Conservation (phyloP, 116 monocot genomes). For the Iris pallida region DNA sequence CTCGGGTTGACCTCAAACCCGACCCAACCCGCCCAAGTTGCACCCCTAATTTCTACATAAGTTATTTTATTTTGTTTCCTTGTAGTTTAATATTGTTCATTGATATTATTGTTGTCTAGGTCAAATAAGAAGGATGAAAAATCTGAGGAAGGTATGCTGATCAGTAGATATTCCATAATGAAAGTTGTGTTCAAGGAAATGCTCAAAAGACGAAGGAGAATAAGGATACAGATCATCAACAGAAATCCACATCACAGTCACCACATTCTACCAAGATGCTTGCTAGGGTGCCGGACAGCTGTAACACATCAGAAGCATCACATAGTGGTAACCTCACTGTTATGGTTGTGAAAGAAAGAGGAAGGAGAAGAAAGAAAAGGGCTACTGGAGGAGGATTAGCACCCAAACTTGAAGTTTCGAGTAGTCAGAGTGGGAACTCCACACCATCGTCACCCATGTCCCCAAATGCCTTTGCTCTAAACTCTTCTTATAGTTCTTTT, state of each 20-base stretch:
- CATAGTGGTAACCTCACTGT: constrained; percentile 42
- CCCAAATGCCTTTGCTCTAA: constrained; percentile 34
- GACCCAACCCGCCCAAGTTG: too few relatives aligned
- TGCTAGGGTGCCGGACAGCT: constrained; percentile 4
- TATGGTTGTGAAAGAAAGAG: constrained; percentile 50
- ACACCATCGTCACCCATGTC: constrained; percentile 85
- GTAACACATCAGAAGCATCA: constrained; percentile 20
- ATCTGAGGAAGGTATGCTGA: constrained; percentile 11
- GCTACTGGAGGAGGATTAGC: constrained; percentile 30
- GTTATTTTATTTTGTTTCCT: neutral
- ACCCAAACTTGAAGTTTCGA: constrained; percentile 58
- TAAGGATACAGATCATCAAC: constrained; percentile 16
- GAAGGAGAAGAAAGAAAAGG: constrained; percentile 49
- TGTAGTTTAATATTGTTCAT: neutral
- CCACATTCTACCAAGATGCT: constrained; percentile 16
- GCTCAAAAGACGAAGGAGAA: constrained; percentile 8
- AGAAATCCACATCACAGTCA: constrained; percentile 10
- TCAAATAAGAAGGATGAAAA: constrained; percentile 25
- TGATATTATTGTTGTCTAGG: constrained; percentile 27
- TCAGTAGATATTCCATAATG: neutral
- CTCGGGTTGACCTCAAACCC: too few relatives aligned
- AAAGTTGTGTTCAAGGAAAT: constrained; percentile 13
- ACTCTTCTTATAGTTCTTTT: constrained; percentile 16
- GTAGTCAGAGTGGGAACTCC: constrained; percentile 89
- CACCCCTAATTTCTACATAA: too few relatives aligned